A percentile compares a stretch with the other conserved stretches of the same genome.
Conservation (phyloP, 805 yeast species). For the Clavispora carvajalis region DNA sequence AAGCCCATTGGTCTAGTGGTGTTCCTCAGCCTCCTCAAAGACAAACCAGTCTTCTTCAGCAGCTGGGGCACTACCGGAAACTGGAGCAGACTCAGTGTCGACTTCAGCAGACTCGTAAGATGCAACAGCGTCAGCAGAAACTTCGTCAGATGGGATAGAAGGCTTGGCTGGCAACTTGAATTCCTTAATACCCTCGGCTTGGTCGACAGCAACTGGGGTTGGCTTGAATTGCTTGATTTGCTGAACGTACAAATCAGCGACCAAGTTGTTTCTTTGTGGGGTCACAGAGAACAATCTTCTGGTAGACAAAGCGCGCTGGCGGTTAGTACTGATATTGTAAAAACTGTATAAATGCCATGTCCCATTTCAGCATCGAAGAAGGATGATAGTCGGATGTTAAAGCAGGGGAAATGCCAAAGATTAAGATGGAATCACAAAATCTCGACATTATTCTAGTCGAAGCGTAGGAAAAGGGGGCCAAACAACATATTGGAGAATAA, state of each 20-base stretch:
- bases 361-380: neutral
- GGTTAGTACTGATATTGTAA: slow-evolving; percentile 10
- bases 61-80: slow-evolving; percentile 37
- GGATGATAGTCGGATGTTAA: neutral
- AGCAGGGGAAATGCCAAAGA: neutral
- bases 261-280: slow-evolving; percentile 49
- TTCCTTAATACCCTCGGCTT: slow-evolving; percentile 74
- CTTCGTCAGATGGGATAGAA: slow-evolving; percentile 64
- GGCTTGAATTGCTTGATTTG: slow-evolving; percentile 90
- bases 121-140: slow-evolving; percentile 60
- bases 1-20: slow-evolving; percentile 31
- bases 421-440: too few relatives aligned
- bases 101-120: slow-evolving; percentile 69
- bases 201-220: slow-evolving; percentile 63
- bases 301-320: slow-evolving; percentile 24
- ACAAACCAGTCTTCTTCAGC: slow-evolving; percentile 76
- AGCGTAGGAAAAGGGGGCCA: neutral
- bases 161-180: slow-evolving; percentile 84
- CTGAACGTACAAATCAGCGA: slow-evolving; percentile 80
- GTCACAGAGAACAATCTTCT: slow-evolving; percentile 40
- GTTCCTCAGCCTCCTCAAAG: slow-evolving; percentile 63
- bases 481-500: neutral
- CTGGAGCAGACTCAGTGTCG: slow-evolving; percentile 48
- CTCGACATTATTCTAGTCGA: too few relatives aligned
- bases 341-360: neutral